These are phyloP conservation scores for Rosa persica DNA, from an alignment of 306 rosid species.

Conservation along the genomic window DNA sequence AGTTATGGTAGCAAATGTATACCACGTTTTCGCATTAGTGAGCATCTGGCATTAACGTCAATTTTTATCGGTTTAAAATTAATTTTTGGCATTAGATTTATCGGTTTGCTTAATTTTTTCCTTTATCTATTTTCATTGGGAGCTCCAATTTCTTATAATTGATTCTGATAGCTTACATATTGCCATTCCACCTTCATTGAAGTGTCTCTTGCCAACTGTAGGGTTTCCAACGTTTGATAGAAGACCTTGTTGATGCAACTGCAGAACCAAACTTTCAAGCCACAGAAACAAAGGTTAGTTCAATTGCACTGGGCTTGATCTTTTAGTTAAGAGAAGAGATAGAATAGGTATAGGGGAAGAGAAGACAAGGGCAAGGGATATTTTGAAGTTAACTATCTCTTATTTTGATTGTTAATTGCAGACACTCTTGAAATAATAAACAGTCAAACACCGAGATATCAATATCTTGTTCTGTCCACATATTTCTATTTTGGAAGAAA, in stretches of 20 bases:
- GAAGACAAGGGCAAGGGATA: not conserved
- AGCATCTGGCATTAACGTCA: constrained; percentile 9
- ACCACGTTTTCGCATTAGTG: not conserved
- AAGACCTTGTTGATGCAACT: constrained; percentile 49
- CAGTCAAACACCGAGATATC: no score
- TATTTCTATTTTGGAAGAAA: not conserved
- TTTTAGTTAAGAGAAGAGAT: no score
- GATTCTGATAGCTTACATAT: not conserved
- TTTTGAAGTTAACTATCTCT: no score
- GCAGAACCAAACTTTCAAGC: constrained; percentile 37
- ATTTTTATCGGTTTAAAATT: no score
- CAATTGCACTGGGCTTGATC: not conserved
- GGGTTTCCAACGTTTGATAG: constrained; percentile 67
- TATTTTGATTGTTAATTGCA: no score
- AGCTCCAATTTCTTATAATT: not conserved
- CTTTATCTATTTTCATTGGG: not conserved
- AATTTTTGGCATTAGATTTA: not conserved
- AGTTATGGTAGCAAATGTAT: not conserved
- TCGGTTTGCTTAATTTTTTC: not conserved
- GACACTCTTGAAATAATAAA: no score
- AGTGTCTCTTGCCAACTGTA: constrained; percentile 23
- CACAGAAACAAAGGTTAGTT: constrained; percentile 53
- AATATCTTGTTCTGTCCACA: no score
- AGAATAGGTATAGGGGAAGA: no score
- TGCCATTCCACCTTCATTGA: constrained; percentile 13